Base-by-base conservation (phyloP, 345 rosid species). In the Murraya koenigii region DNA sequence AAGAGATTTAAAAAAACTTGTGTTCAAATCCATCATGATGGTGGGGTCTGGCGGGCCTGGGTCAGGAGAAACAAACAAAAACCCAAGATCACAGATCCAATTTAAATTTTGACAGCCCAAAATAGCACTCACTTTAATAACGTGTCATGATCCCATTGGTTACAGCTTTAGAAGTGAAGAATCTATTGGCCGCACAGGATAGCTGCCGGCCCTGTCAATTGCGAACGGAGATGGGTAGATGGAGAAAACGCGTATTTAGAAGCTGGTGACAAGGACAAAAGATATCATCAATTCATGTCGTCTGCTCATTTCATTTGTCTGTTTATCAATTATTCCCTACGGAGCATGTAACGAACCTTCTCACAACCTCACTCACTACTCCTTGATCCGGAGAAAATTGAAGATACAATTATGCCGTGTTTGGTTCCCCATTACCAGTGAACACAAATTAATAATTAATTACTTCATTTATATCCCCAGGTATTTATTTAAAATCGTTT, bases 221-320 rank as follows among this genome's bases (percentile, higher is more conserved):
- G 3, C 25, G 5, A 11, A 7, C 6, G 9, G 38, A 25, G 41
- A 61, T 20, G 22, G 3, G 39, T 22, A 5, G 68, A 5, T 74
- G 30, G 58, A 26, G 11, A 74, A 74, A 61, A 20, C 68, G 77
- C 77, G 77, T 74, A 10, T 39, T 36, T 1, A 55, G 59, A 14
- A 36, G 25, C 3, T 22, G 52, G 7, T 32, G 41, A 52, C 13
- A 54, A 6, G 0, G 75, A 36, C 28, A 30, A 70, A 8, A 19
- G 14, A 38, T 5, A 0, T 2, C 4, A 14, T 28, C 22, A 11
- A 15, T 17, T 39, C 0, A 15, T 25, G 64, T 19, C 22, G 1
- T 20, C 1, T 19, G 3, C 3, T 7, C 6, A 52, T 30, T 19
- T 30, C 6, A 8, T 52, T 52, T 19, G 59, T 69, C 56, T 41